phyloP scores from a whole-genome alignment of 805 yeast genomes.

The Kurtzmaniella fragi region DNA sequence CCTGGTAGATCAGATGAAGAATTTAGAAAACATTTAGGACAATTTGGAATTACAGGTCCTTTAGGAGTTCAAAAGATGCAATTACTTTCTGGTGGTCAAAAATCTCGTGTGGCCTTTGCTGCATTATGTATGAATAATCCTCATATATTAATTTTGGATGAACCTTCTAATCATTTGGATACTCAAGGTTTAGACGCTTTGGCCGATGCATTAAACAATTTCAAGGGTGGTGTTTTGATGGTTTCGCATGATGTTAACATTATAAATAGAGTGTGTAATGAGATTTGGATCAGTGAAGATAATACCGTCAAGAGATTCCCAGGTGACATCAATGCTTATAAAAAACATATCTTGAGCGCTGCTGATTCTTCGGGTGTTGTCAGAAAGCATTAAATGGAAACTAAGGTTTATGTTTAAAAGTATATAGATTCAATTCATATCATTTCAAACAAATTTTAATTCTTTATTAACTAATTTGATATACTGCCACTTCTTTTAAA shows the following conservation, averaged over 20 bases:
- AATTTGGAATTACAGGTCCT: constrained; percentile 95
- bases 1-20: constrained; percentile 97
- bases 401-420: no score
- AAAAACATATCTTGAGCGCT: constrained; percentile 72
- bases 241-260: constrained; percentile 96
- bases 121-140: constrained; percentile 87
- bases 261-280: constrained; percentile 83
- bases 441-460: background rate
- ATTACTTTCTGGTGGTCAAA: constrained; percentile 94
- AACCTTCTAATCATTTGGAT: constrained; percentile 98
- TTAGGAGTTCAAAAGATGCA: constrained; percentile 88
- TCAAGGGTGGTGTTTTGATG: constrained; percentile 95
- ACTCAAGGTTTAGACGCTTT: constrained; percentile 96
- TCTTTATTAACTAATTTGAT: background rate
- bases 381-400: constrained; percentile 54
- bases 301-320: constrained; percentile 73
- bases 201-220: constrained; percentile 78
- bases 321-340: constrained; percentile 85
- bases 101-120: constrained; percentile 97
- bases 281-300: constrained; percentile 92
- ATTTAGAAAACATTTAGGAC: constrained; percentile 92
- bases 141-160: constrained; percentile 88
- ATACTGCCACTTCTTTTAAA: background rate
- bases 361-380: constrained; percentile 90
- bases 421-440: no score